Percentiles rank a stretch among this genome's conserved stretches.
These are phyloP conservation scores for Leccinum griseonigrum DNA, from an alignment of 1,284 basidiomycete species.

Conservation along the genomic window DNA sequence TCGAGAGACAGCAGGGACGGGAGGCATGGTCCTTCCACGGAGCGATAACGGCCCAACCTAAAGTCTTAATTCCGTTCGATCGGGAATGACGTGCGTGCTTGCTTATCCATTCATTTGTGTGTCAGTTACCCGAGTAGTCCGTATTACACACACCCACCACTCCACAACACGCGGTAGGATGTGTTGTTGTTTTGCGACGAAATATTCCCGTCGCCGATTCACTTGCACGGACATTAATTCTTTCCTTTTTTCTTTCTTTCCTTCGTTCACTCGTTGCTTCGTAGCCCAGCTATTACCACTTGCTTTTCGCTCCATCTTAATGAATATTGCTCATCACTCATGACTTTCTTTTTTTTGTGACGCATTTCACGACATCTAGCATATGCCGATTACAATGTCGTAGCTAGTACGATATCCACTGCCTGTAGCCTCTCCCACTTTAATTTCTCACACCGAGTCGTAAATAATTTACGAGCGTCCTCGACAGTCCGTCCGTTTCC, in stretches of 20 bases:
- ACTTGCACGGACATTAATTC: slow-evolving; percentile 22
- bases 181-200: slow-evolving; percentile 1
- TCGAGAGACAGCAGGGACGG: slow-evolving; percentile 25
- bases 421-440: background rate
- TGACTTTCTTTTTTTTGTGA: slow-evolving; percentile 7
- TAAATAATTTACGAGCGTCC: slow-evolving; percentile 24
- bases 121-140: slow-evolving; percentile 10
- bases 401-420: slow-evolving; percentile 15
- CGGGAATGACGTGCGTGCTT: slow-evolving; percentile 2
- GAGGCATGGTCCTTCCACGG: slow-evolving; percentile 29
- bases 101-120: slow-evolving; percentile 5
- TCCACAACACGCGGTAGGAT: slow-evolving; percentile 12
- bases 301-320: slow-evolving; percentile 6
- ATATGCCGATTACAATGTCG: slow-evolving; percentile 15
- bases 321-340: slow-evolving; percentile 2
- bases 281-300: slow-evolving; percentile 1
- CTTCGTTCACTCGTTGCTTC: background rate
- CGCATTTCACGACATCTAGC: slow-evolving; percentile 24
- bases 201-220: slow-evolving; percentile 12
- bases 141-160: slow-evolving; percentile 11
- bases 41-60: slow-evolving; percentile 23
- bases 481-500: background rate
- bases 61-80: slow-evolving; percentile 1
- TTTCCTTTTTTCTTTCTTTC: background rate
- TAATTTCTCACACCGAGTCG: slow-evolving; percentile 10